These are phyloP conservation scores for Euphorbia lathyris DNA, from an alignment of 345 rosid species.

Conservation along the genomic window DNA sequence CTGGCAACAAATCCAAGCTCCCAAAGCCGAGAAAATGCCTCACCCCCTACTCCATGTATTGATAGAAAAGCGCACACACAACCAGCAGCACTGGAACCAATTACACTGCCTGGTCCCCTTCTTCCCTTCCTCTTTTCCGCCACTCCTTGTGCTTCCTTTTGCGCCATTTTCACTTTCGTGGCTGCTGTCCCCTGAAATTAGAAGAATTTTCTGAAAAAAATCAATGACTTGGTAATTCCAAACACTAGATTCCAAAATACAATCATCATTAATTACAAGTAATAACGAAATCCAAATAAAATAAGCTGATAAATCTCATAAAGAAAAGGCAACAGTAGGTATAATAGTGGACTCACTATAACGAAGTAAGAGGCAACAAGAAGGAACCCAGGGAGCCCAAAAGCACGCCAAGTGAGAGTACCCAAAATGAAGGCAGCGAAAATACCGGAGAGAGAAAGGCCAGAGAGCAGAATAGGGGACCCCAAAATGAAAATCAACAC, in stretches of 20 bases:
- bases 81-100: conserved; percentile 98
- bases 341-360: conserved; percentile 33
- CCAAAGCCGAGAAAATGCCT: conserved; percentile 55
- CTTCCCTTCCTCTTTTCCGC: conserved; percentile 96
- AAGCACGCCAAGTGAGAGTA: conserved; percentile 95
- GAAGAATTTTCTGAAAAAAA: not conserved
- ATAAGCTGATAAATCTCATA: too few species aligned
- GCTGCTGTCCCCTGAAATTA: conserved; percentile 78
- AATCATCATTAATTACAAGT: too few species aligned
- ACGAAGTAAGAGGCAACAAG: conserved; percentile 79
- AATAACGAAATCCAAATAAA: not conserved
- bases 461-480: conserved; percentile 69
- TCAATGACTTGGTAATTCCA: not conserved
- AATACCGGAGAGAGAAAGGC: conserved; percentile 76
- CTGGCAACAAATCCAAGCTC: conserved; percentile 87
- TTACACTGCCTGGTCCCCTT: conserved; percentile 92
- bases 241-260: too few species aligned
- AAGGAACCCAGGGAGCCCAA: conserved; percentile 77
- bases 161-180: conserved; percentile 91
- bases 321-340: too few species aligned
- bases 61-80: conserved; percentile 81
- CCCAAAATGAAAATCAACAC: conserved; percentile 70
- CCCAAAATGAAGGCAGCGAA: conserved; percentile 84
- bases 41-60: conserved; percentile 63
- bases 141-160: conserved; percentile 92